Base-by-base conservation (phyloP, 2,329 filamentous ascomycete genomes). In the Coniochaeta sp. region DNA sequence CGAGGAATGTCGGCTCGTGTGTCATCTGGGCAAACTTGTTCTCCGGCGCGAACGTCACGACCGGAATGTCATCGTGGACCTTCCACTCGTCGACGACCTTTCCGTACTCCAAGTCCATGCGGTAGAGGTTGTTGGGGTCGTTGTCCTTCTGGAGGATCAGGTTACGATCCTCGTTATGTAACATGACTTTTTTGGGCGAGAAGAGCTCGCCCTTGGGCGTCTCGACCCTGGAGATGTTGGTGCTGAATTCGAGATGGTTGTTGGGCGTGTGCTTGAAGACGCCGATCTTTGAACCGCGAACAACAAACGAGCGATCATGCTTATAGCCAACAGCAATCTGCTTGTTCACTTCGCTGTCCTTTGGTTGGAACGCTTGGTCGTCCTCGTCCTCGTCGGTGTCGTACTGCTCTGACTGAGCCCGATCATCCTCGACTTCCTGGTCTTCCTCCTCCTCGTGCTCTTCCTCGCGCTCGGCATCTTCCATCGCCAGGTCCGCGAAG, bases 71-170 rank as follows among this genome's bases (percentile, higher is more conserved):
- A 63, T 99, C 93, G 70, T 99, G 93, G 16, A 99, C 84, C 68
- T 96, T 96, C 95, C 95, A 99, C 74, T 99, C 95, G 70, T 99
- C 95, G 1, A 98, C 92, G 38, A 99, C 90, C 77, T 97, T 98
- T 66, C 95, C 95, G 67, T 96, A 96, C 73, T 99, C 93, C 52
- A 99, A 81, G 75, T 99, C 95, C 95, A 99, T 98, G 54, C 91
- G 90, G 73, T 93, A 99, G 1, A 99, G 82, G 58, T 91, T 92
- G 77, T 96, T 93, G 1, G 93, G 91, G 65, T 98, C 89, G 58
- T 87, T 72, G 56, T 82, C 80, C 67, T 96, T 93, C 73, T 97
- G 93, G 61, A 97, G 75, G 62, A 97, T 90, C 83, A 97, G 88
- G 70, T 96, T 91, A 54, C 87, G 83, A 75, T 97, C 93, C 72